Base-by-base conservation (phyloP, 164 flowering plant genomes). In the Dillenia turbinata region DNA sequence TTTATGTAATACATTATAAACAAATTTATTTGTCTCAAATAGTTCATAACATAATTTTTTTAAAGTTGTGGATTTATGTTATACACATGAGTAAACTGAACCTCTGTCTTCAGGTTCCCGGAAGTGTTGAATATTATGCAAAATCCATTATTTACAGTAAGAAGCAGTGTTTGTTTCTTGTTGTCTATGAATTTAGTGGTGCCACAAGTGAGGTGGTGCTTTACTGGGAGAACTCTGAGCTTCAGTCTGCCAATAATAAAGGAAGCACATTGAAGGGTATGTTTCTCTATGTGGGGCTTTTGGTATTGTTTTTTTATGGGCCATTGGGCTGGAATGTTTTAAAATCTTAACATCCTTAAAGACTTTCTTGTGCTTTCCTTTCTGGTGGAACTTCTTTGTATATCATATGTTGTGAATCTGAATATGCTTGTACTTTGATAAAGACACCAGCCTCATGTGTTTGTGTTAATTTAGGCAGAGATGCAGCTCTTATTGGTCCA, bases 401-500 rank as follows among this genome's bases (percentile, higher is more conserved):
- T 26, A 13, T 60, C 44, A 16, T 17, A 47, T 15, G 9, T 9
- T 60, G 47, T 49, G 19, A 8, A 3, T 11, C 2, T 44, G 10
- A 24, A 22, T 22, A 26, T 57, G 10, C 16, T 16, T 49, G 19
- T 43, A 44, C 15, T 60, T 33, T 33, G 40, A 4, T 33, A 16
- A 59, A 49, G 9, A 22, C 9, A 22, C 52, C 47, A 33, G 4
- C 48, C 67, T 15, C 46, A 10, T 24, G 16, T 45, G 5, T 52
- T 56, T 52, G 2, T 67, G 13, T 50, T 60, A 24, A 54, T 74
- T 54, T 70, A 95, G 99, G 99, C 68, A 78, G 78, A 59, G 99
- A 92, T 85, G 97, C 92, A 24, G 99, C 99, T 61, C 88, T 95
- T 66, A 75, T 92, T 70, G 99, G 99, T 51, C 80, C 87, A 40